Percentiles rank a stretch among this genome's conserved stretches.
Evolutionary conservation across 2,329 filamentous ascomycete genomes (phyloP).

Genomic region (Penicillium glabrum): DNA sequence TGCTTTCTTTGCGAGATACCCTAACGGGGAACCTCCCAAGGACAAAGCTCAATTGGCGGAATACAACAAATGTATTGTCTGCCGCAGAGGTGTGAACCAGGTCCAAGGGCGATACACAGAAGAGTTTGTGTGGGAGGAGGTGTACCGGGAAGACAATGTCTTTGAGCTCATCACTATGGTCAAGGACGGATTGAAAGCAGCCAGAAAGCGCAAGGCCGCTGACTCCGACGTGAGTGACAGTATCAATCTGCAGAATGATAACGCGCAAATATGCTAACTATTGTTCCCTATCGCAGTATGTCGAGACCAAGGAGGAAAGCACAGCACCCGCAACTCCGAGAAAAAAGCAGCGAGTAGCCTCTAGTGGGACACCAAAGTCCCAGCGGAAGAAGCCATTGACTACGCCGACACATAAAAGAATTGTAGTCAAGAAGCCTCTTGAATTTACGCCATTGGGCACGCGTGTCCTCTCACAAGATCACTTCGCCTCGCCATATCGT

Average conservation of each 20-base stretch:
- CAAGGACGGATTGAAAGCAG: constrained; percentile 64
- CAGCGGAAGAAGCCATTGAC: constrained; percentile 48
- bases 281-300: constrained; percentile 30
- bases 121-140: constrained; percentile 87
- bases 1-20: constrained; percentile 67
- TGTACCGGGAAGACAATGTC: constrained; percentile 69
- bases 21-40: constrained; percentile 71
- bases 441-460: constrained; percentile 96
- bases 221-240: constrained; percentile 37
- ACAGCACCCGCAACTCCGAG: constrained; percentile 52
- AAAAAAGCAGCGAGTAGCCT: constrained; percentile 56
- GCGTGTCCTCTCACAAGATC: constrained; percentile 72
- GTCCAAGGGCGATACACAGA: constrained; percentile 87
- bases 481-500: constrained; percentile 82
- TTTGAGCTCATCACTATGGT: constrained; percentile 66
- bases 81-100: constrained; percentile 84
- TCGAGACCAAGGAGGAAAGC: constrained; percentile 39
- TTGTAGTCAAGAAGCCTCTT: constrained; percentile 79
- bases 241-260: background rate
- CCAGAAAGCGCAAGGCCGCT: constrained; percentile 53
- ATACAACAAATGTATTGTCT: constrained; percentile 84
- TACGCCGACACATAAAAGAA: constrained; percentile 66
- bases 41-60: constrained; percentile 61
- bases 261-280: constrained; percentile 2
- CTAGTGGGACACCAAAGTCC: constrained; percentile 43